phyloP scores from a whole-genome alignment of 2,329 filamentous ascomycete genomes.

The Fusarium decemcellulare region DNA sequence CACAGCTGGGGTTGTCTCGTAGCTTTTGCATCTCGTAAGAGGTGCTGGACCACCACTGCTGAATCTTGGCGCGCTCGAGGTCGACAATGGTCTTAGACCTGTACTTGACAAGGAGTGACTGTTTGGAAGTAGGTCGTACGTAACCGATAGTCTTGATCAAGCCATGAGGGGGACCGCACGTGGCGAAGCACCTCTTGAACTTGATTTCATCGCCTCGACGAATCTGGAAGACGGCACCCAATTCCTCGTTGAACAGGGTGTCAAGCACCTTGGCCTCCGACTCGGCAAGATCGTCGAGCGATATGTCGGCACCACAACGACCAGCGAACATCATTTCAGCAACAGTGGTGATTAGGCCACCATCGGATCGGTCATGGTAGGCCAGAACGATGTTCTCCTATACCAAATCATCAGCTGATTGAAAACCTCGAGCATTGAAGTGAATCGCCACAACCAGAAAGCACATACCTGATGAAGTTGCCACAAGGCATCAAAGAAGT shows the following conservation, averaged over 20 bases:
- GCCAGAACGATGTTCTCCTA: constrained; percentile 79
- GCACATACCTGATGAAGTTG: constrained; percentile 64
- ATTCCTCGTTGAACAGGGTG: constrained; percentile 94
- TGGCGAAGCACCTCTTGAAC: constrained; percentile 92
- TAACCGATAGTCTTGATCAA: constrained; percentile 88
- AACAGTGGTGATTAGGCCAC: constrained; percentile 90
- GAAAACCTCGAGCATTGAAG: background rate
- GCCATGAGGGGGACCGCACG: constrained; percentile 85
- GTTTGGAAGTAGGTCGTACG: constrained; percentile 77
- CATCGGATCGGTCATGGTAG: constrained; percentile 95
- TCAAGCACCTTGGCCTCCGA: constrained; percentile 78
- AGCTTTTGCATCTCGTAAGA: constrained; percentile 93
- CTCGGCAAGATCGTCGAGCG: constrained; percentile 80
- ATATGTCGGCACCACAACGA: constrained; percentile 87
- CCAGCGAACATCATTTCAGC: constrained; percentile 99
- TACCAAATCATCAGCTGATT: background rate
- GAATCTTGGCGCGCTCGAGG: constrained; percentile 79
- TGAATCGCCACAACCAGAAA: background rate
- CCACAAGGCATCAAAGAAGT: constrained; percentile 90
- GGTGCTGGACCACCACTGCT: constrained; percentile 90
- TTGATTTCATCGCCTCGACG: constrained; percentile 85
- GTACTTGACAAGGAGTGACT: constrained; percentile 83
- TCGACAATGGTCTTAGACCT: constrained; percentile 77
- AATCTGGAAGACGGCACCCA: constrained; percentile 96
- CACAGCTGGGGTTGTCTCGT: constrained; percentile 89